Base-by-base conservation (phyloP, 2,329 filamentous ascomycete genomes). In the Amauroascus niger region DNA sequence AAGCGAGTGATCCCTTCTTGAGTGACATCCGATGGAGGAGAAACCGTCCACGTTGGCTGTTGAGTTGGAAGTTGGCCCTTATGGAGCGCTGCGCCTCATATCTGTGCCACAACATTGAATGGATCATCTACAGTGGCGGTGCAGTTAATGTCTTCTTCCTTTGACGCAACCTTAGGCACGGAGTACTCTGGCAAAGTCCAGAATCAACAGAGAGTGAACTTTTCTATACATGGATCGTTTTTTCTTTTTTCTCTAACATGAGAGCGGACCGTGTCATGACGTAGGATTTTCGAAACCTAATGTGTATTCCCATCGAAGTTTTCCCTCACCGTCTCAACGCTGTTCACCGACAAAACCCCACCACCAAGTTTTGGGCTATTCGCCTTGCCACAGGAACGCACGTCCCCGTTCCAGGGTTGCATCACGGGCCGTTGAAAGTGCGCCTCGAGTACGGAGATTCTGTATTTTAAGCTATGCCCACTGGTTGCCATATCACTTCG, bases 341-440 rank as follows among this genome's bases (percentile, higher is more conserved):
- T 35, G 32, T 18, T 49, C 46, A 49, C 46, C 46, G 46, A 39
- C 46, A 37, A 28, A 11, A 49, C 46, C 46, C 46, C 46, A 28
- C 45, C 33, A 39, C 16, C 7, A 16, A 39, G 30, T 26, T 18
- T 26, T 47, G 26, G 20, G 18, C 22, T 32, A 6, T 6, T 5
- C n/a, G 9, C 3, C 28, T 30, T 32, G n/a, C 16, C n/a, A 20
- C n/a, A 6, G 16, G 39, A 39, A 16, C 13, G 46, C 16, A 37
- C 11, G n/a, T n/a, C n/a, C 20, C 16, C 45, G 16, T 48, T 9
- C 18, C 20, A 30, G 20, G n/a, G 45, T 49, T 39, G 20, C 20
- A 39, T 22, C 20, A 39, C 32, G 14, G n/a, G n/a, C n/a, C 3
- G 6, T 13, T 24, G 18, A 16, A 35, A n/a, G 33, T 20, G 46